Evolutionary conservation across 352 stramenopile species (phyloP).

Genomic region (Phytophthora litchii): DNA sequence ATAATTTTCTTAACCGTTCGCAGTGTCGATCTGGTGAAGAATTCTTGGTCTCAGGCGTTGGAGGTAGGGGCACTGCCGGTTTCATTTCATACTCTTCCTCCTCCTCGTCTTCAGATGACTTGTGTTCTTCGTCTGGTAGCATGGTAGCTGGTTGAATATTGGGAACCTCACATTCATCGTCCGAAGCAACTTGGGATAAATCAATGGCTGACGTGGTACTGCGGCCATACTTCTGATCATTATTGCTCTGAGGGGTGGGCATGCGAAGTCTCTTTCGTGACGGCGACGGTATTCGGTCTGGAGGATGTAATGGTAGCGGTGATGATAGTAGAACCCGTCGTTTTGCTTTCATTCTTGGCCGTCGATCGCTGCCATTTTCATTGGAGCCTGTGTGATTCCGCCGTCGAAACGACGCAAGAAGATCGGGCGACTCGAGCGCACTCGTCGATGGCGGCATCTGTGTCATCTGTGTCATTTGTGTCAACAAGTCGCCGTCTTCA

Average conservation of each 20-base stretch:
- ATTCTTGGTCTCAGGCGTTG: conserved; percentile 10
- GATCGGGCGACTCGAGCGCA: conserved; percentile 43
- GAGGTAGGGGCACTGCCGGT: conserved; percentile 21
- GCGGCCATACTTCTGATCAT: conserved; percentile 1
- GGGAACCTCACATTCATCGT: conserved; percentile 26
- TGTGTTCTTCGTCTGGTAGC: conserved; percentile 13
- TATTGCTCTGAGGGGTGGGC: conserved; percentile 11
- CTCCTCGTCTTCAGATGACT: conserved; percentile 18
- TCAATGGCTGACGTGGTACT: conserved; percentile 8
- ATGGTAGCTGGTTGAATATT: conserved; percentile 18
- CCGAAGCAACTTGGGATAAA: conserved; percentile 13
- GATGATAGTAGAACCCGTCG: conserved; percentile 25
- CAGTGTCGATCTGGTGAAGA: conserved; percentile 5
- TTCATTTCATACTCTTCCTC: conserved; percentile 58
- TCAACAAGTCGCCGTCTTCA: conserved; percentile 29
- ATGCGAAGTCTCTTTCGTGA: conserved; percentile 43
- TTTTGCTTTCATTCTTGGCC: conserved; percentile 24
- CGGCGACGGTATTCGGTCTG: conserved; percentile 15
- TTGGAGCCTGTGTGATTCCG: conserved; percentile 5
- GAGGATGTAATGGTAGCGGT: conserved; percentile 23
- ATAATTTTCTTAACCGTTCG: conserved; percentile 14
- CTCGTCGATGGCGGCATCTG: conserved; percentile 35
- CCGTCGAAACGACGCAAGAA: conserved; percentile 34
- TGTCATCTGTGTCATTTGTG: conserved; percentile 40
- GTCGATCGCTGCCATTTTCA: conserved; percentile 13